phyloP scores from a whole-genome alignment of 148 eudicot species.

The Simmondsia chinensis region DNA sequence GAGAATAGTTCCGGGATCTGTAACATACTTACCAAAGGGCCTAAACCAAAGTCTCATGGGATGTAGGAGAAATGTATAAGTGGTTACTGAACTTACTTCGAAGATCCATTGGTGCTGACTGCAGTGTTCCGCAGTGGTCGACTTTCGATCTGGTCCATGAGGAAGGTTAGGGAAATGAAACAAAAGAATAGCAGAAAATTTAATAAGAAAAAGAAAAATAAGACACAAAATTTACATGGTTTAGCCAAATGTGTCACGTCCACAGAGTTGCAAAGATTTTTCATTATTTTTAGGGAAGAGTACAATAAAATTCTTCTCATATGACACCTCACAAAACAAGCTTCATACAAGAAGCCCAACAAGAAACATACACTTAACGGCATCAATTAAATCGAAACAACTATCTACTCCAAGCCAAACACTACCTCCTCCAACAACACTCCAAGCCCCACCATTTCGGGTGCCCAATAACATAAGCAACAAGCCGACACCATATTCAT shows the following conservation, averaged over 20 bases:
- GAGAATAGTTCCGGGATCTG: neutral
- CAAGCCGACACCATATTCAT: too few relatives aligned
- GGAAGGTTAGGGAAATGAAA: too few relatives aligned
- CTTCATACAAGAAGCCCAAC: neutral
- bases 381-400: neutral
- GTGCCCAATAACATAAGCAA: too few relatives aligned
- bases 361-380: neutral
- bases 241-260: too few relatives aligned
- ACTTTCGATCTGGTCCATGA: slow-evolving; percentile 89
- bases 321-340: too few relatives aligned
- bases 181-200: neutral
- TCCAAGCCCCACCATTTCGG: too few relatives aligned
- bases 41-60: neutral
- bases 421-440: too few relatives aligned
- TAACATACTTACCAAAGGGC: too few relatives aligned
- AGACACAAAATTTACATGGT: neutral
- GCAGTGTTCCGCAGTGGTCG: slow-evolving; percentile 80
- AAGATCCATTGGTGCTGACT: slow-evolving; percentile 36
- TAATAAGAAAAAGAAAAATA: neutral
- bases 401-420: too few relatives aligned
- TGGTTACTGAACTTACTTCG: slow-evolving; percentile 28
- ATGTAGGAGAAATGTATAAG: neutral
- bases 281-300: too few relatives aligned
- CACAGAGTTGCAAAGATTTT: too few relatives aligned
- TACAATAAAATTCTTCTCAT: too few relatives aligned